These are phyloP conservation scores for Syzygium malaccense DNA, from an alignment of 441 rosid species.

Conservation along the genomic window DNA sequence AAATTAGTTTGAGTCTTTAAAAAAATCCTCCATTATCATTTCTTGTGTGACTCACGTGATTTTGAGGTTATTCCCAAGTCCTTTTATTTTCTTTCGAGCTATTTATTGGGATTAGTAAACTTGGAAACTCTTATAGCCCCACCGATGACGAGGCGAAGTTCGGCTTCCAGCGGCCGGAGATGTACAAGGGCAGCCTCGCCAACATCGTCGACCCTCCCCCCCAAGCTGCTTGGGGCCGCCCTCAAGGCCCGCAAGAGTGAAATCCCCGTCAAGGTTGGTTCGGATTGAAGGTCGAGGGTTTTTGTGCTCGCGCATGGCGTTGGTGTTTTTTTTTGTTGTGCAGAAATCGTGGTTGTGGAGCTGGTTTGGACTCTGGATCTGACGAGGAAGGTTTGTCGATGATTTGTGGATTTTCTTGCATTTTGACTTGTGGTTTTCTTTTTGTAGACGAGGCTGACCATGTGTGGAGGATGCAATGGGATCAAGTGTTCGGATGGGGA, in stretches of 20 bases:
- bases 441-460: slow-evolving; percentile 52
- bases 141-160: slow-evolving; percentile 37
- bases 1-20: not conserved
- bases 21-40: not conserved
- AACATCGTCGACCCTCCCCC: slow-evolving; percentile 43
- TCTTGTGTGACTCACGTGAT: not conserved
- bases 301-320: not conserved
- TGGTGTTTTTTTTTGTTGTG: not conserved
- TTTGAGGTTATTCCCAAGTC: not conserved
- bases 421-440: not conserved
- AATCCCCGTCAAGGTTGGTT: not conserved
- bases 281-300: not conserved
- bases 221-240: slow-evolving; percentile 1
- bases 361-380: not conserved
- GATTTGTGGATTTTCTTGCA: not conserved
- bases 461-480: slow-evolving; percentile 61
- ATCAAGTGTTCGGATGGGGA: slow-evolving; percentile 50
- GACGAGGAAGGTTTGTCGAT: not conserved
- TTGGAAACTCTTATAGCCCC: not conserved
- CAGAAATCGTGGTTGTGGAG: not conserved
- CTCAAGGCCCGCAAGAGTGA: slow-evolving; percentile 1
- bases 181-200: slow-evolving; percentile 51
- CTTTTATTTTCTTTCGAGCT: not conserved
- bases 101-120: not conserved
- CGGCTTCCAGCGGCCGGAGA: slow-evolving; percentile 72